phyloP scores from a whole-genome alignment of 495 filamentous ascomycete genomes.

The Penicillium coffeae region DNA sequence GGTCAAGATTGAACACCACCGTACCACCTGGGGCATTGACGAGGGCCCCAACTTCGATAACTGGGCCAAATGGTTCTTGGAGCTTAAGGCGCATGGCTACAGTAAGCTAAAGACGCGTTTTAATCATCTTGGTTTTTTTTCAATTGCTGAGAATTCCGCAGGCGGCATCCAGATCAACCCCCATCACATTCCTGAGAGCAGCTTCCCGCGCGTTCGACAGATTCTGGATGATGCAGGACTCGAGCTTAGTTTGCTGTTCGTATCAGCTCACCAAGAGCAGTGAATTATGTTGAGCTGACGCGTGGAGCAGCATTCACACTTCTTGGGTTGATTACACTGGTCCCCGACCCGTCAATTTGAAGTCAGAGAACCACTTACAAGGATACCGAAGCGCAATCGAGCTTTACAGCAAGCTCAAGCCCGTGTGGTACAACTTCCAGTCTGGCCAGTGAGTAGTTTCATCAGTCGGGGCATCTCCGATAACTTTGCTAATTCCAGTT shows the following conservation, averaged over 20 bases:
- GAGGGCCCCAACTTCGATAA: conserved; percentile 13
- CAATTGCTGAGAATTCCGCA: background rate
- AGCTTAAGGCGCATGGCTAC: conserved; percentile 24
- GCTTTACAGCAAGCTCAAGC: conserved; percentile 9
- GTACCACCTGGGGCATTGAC: conserved; percentile 23
- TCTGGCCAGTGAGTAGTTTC: conserved; percentile 17
- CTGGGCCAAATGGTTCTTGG: conserved; percentile 18
- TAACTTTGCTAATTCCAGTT: background rate
- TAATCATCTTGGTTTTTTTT: too few species aligned
- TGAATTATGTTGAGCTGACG: background rate
- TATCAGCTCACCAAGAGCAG: background rate
- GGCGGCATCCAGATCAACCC: conserved; percentile 24
- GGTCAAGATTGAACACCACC: conserved; percentile 17
- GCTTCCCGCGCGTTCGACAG: conserved; percentile 14
- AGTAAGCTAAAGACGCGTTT: too few species aligned
- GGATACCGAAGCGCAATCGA: conserved; percentile 17
- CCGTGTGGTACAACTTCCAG: conserved; percentile 22
- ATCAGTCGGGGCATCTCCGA: background rate
- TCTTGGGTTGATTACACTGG: conserved; percentile 21
- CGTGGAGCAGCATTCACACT: conserved; percentile 11
- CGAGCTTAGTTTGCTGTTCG: conserved; percentile 21
- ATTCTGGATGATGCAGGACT: conserved; percentile 19
- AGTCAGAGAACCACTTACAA: conserved; percentile 14
- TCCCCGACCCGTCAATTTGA: conserved; percentile 15
- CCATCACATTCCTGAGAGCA: conserved; percentile 6